Evolutionary conservation across 2,329 filamentous ascomycete genomes (phyloP).

Genomic region (Epichloe baconii): DNA sequence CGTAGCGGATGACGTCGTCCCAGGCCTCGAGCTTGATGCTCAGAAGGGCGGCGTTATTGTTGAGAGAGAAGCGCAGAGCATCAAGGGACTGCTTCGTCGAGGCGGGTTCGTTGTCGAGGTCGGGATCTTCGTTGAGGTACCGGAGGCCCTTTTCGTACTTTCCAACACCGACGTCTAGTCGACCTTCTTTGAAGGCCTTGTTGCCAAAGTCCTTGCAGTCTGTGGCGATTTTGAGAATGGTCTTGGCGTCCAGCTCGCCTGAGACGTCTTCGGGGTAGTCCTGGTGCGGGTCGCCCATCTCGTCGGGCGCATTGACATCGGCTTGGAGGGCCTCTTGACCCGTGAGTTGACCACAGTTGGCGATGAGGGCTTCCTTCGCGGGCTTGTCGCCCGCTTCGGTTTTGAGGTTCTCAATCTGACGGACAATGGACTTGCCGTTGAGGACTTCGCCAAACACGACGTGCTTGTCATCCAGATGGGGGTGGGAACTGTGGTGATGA

Average conservation of each 20-base stretch:
- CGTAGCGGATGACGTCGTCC: constrained; percentile 56
- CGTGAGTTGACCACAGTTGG: constrained; percentile 74
- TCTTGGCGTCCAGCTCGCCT: constrained; percentile 47
- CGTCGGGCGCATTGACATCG: constrained; percentile 58
- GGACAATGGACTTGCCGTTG: constrained; percentile 79
- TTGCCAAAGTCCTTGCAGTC: constrained; percentile 90
- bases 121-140: constrained; percentile 77
- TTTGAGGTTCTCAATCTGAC: constrained; percentile 74
- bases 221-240: constrained; percentile 64
- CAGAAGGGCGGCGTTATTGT: constrained; percentile 80
- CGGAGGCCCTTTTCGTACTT: constrained; percentile 93
- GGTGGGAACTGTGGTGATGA: constrained; percentile 90
- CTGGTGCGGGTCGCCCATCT: constrained; percentile 82
- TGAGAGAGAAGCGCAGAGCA: constrained; percentile 67
- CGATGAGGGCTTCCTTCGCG: constrained; percentile 55
- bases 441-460: constrained; percentile 95
- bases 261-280: constrained; percentile 84
- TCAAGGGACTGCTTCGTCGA: constrained; percentile 55
- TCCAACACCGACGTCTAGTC: constrained; percentile 57
- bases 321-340: constrained; percentile 55
- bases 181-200: constrained; percentile 72
- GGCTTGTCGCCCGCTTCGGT: constrained; percentile 72
- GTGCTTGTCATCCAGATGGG: constrained; percentile 91
- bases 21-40: constrained; percentile 67
- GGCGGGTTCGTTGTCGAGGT: constrained; percentile 56